Evolutionary conservation across 495 filamentous ascomycete genomes (phyloP).

Genomic region (Hyphodiscus hymeniophilus): DNA sequence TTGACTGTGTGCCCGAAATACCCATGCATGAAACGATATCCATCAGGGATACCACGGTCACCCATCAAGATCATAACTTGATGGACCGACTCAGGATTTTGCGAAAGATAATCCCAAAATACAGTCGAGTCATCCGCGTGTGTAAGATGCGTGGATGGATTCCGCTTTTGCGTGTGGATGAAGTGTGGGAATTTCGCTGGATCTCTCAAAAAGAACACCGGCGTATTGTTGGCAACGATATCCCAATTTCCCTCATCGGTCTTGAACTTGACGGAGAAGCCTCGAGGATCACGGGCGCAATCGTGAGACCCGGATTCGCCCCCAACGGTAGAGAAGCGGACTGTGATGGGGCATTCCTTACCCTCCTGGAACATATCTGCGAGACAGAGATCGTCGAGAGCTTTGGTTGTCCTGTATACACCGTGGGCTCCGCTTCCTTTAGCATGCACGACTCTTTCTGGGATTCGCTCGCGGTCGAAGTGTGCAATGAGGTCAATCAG

Average conservation of each 20-base stretch:
- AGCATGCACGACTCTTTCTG: constrained; percentile 67
- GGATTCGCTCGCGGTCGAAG: constrained; percentile 56
- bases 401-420: no score
- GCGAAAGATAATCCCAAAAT: no score
- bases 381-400: no score
- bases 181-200: constrained; percentile 64
- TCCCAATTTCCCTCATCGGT: constrained; percentile 74
- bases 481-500: constrained; percentile 54
- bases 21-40: constrained; percentile 53
- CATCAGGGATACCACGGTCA: constrained; percentile 53
- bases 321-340: constrained; percentile 63
- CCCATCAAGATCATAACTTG: constrained; percentile 56
- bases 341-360: constrained; percentile 42
- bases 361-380: constrained; percentile 17
- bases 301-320: constrained; percentile 63
- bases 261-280: constrained; percentile 66
- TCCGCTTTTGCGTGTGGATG: constrained; percentile 60
- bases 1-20: constrained; percentile 65
- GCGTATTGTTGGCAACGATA: constrained; percentile 58
- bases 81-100: no score
- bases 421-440: constrained; percentile 72
- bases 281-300: constrained; percentile 63
- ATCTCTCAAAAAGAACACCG: constrained; percentile 73
- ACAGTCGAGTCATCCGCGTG: no score
- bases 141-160: constrained; percentile 47